Base-by-base conservation (phyloP, 2,329 filamentous ascomycete genomes). In the Xylaria sp. region DNA sequence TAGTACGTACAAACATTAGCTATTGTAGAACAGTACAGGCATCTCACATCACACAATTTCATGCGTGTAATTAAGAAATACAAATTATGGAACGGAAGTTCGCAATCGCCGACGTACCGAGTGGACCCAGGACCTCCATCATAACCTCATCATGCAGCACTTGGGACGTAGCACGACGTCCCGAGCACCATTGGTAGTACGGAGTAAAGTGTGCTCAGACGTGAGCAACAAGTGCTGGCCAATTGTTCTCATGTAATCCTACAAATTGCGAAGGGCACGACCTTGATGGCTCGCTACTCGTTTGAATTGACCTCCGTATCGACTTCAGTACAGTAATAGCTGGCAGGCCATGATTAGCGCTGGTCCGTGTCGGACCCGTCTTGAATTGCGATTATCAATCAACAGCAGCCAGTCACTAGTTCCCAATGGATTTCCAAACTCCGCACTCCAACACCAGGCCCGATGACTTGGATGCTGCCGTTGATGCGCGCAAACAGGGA, bases 331-430 rank as follows among this genome's bases (percentile, higher is more conserved):
- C 36, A 49, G 46, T 26, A 20, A 11, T 54, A 54, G 28, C n/a
- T 53, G 49, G 31, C 31, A 54, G n/a, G 6, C 28, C 28, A 20
- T 36, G 51, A 36, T 36, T 54, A 54, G 28, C 51, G 53, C n/a
- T 40, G 10, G 36, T 28, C 36, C 26, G 46, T 13, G 40, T 33
- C 36, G 7, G 31, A n/a, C 31, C 38, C 38, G 61, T 28, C 36
- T 28, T 31, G 53, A 40, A 59, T 51, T 40, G 28, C 44, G 53
- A 65, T 62, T 48, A 69, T 68, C 56, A 68, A 66, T 64, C 59
- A 69, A 60, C 46, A 36, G 40, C 54, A 36, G 9, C 33, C 53
- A 58, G 65, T 1, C 23, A 28, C 38, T 42, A 26, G 36, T 13
- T 40, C 23, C 54, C 33, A 38, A 58, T 60, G 38, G 51, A 40